These are phyloP conservation scores for Trichoderma orchidacearum DNA, from an alignment of 495 filamentous ascomycete species.

Conservation along the genomic window DNA sequence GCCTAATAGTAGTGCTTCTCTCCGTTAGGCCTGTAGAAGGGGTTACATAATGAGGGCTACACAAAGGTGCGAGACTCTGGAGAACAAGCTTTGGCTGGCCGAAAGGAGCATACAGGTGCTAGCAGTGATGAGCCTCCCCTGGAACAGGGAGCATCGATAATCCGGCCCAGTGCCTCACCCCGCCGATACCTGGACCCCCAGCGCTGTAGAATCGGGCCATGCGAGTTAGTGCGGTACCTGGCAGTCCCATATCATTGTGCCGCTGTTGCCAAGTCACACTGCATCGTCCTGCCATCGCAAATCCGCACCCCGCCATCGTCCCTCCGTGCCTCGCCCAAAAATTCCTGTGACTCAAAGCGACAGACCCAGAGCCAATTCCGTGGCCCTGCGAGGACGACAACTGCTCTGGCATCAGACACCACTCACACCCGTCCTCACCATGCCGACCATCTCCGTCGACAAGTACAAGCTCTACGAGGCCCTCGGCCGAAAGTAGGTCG, in stretches of 20 bases:
- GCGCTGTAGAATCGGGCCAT: background rate
- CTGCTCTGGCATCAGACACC: background rate
- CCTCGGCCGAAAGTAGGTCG: slow-evolving; percentile 68
- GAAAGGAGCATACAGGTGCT: too few relatives aligned
- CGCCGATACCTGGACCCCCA: background rate
- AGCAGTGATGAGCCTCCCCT: background rate
- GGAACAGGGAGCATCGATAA: background rate
- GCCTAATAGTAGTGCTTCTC: too few relatives aligned
- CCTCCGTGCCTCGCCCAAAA: background rate
- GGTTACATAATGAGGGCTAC: too few relatives aligned
- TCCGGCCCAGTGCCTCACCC: background rate
- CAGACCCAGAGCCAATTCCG: too few relatives aligned
- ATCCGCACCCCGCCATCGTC: background rate
- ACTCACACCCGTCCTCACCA: slow-evolving; percentile 17
- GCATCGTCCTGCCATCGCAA: background rate
- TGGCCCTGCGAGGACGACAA: too few relatives aligned
- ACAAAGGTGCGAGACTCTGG: too few relatives aligned
- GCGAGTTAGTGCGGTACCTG: background rate
- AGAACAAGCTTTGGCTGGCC: too few relatives aligned
- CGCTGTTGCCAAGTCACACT: background rate
- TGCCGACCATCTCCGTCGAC: slow-evolving; percentile 91
- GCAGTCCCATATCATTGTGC: background rate
- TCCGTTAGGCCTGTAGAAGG: too few relatives aligned
- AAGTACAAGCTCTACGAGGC: slow-evolving; percentile 91
- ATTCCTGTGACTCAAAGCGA: slow-evolving; percentile 3